Conservation (phyloP, 148 eudicot species). For the Nepenthes mirabilis region DNA sequence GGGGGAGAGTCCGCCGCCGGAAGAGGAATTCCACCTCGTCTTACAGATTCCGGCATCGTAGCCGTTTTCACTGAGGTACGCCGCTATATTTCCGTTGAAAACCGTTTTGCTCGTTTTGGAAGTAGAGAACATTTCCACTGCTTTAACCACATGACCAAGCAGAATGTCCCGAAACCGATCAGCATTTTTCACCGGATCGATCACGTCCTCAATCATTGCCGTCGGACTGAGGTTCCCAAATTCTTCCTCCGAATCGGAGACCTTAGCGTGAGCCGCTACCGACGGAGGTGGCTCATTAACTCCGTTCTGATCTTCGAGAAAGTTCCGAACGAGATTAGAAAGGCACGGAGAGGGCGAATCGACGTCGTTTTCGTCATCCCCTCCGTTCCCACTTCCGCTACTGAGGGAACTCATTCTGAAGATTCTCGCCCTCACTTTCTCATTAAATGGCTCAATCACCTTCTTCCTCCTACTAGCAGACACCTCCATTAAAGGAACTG, state of each 20-base stretch:
- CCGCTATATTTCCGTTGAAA: constrained; percentile 45
- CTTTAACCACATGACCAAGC: constrained; percentile 22
- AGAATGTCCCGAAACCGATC: constrained; percentile 35
- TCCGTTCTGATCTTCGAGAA: constrained; percentile 19
- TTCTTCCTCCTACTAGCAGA: not conserved
- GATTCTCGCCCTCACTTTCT: not conserved
- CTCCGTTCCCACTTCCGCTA: not conserved
- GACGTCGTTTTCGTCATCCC: constrained; percentile 16
- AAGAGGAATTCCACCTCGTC: constrained; percentile 45
- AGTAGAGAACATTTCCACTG: constrained; percentile 20
- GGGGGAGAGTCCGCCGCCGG: constrained; percentile 38
- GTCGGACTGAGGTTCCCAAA: constrained; percentile 14
- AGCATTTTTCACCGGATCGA: constrained; percentile 13
- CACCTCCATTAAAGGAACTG: too few species aligned
- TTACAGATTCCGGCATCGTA: constrained; percentile 76
- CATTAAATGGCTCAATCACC: not conserved
- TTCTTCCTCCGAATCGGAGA: constrained; percentile 25
- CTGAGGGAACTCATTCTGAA: not conserved
- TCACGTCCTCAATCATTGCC: constrained; percentile 11
- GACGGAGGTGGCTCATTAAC: constrained; percentile 7
- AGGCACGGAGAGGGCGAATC: constrained; percentile 20
- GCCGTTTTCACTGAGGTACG: constrained; percentile 39
- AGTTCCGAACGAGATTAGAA: constrained; percentile 41
- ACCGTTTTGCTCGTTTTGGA: constrained; percentile 16
- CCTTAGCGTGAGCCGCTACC: not conserved